Evolutionary conservation across 164 flowering plant species (phyloP), one percentile per base, ranked within the genome.

Genomic region (Cinnamomum chago): DNA sequence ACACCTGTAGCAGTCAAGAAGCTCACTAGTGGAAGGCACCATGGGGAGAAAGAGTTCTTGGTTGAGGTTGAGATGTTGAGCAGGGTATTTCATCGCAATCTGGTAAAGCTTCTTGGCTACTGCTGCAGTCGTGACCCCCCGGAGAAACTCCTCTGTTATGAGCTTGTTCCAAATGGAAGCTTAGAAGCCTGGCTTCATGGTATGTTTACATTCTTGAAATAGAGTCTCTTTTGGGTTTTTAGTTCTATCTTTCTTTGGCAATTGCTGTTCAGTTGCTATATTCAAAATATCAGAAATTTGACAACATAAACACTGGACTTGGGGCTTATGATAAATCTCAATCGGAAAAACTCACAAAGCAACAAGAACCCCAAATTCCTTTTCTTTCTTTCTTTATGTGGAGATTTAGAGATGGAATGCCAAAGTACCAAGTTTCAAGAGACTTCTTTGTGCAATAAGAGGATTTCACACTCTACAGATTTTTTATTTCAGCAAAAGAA

Each of bases 11-110:
- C 99, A 52, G 93, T 95, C 73, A 95, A 95, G 86, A 92, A 90
- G 86, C 97, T 95, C 72, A 86, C 89, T 24, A 82, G 75, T 75
- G 97, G 97, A 74, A 95, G 97, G 52, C 95, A 87, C 76, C 98
- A 95, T 81, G 97, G 99, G 50, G 93, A 87, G 82, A 92, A 92
- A 81, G 99, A 95, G 70, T 95, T 95, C 79, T 71, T 89, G 81
- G 97, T 92, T 76, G 99, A 95, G 85, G 97, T 93, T 73, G 95
- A 95, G 84, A 95, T 95, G 99, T 97, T 95, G 78, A 95, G 99
- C 84, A 87, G 98, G 85, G 79, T 95, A 82, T 98, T 93, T 85
- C 99, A 95, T 79, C 92, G 98, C 47, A 95, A 95, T 81, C 94
- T 95, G 76, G 99, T 95, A 67, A 95, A 95, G 82, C 98, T 95